A percentile compares a stretch with the other conserved stretches of the same genome.
These are phyloP conservation scores for Dioscorea zingiberensis DNA, from an alignment of 106 monocot species.

Conservation along the genomic window DNA sequence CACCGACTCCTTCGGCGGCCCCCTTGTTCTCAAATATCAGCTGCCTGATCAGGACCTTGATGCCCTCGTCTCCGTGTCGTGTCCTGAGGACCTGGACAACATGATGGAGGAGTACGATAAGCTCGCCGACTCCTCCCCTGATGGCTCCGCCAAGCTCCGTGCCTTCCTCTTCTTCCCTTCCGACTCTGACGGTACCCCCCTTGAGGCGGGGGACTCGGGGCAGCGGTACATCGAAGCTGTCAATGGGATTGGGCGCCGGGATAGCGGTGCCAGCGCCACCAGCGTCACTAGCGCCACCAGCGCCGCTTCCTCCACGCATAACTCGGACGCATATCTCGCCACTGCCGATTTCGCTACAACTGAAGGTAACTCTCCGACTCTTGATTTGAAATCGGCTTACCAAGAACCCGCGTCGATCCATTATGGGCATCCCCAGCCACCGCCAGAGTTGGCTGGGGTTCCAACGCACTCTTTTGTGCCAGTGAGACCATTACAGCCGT, in stretches of 20 bases:
- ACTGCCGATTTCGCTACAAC: not conserved
- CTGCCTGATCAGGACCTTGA: slow-evolving; percentile 90
- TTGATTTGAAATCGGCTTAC: not conserved
- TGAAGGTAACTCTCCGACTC: not conserved
- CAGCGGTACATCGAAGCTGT: slow-evolving; percentile 19
- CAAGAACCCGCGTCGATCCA: slow-evolving; percentile 7
- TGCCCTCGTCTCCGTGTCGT: slow-evolving; percentile 72
- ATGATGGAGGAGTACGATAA: slow-evolving; percentile 96
- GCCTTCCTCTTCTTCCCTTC: slow-evolving; percentile 27
- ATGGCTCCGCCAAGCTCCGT: slow-evolving; percentile 26
- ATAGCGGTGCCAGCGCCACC: not conserved
- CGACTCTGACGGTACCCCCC: slow-evolving; percentile 5
- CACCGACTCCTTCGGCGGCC: slow-evolving; percentile 33
- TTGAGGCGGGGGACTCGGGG: slow-evolving; percentile 1
- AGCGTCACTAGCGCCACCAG: not conserved
- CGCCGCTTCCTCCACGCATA: not conserved
- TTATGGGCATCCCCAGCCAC: slow-evolving; percentile 10
- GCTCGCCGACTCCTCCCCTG: slow-evolving; percentile 14
- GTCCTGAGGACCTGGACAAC: slow-evolving; percentile 81
- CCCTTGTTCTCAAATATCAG: slow-evolving; percentile 61
- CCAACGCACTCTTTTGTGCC: too few species aligned
- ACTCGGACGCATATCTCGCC: not conserved
- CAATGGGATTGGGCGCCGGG: slow-evolving; percentile 7
- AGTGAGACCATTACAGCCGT: slow-evolving; percentile 15
- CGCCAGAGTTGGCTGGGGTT: slow-evolving; percentile 1